These are phyloP conservation scores for Picea abies DNA, from an alignment of 83 land plant genomes.

Conservation along the genomic window DNA sequence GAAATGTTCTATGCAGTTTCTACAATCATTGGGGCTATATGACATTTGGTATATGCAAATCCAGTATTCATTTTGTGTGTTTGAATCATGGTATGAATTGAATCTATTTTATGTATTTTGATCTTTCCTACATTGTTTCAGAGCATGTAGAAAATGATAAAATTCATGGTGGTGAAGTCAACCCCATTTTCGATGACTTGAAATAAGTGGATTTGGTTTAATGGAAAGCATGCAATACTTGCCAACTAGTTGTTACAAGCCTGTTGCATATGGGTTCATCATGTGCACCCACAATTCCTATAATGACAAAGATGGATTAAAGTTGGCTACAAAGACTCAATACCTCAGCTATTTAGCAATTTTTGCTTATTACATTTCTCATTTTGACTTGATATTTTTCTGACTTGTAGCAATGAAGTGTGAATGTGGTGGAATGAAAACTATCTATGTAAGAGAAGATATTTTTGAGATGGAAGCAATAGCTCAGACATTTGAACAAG, in stretches of 20 bases:
- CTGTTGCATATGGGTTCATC: neutral
- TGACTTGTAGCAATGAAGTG: constrained; percentile 38
- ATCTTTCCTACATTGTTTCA: neutral
- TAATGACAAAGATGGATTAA: neutral
- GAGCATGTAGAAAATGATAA: neutral
- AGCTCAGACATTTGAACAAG: constrained; percentile 62
- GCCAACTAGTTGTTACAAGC: neutral
- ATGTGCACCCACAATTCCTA: neutral
- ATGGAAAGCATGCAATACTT: neutral
- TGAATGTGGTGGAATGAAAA: constrained; percentile 40
- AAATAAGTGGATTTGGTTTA: neutral
- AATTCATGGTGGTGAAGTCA: neutral
- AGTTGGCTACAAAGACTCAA: neutral
- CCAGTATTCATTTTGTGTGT: constrained; percentile 65
- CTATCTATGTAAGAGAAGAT: constrained; percentile 53
- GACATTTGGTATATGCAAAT: constrained; percentile 62
- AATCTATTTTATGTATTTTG: neutral
- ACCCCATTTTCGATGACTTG: neutral
- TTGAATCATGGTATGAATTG: constrained; percentile 73
- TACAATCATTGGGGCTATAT: constrained; percentile 88
- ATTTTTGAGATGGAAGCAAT: constrained; percentile 60
- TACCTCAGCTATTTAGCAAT: neutral
- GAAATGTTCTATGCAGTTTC: constrained; percentile 56
- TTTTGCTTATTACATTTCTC: neutral
- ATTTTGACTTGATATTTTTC: constrained; percentile 12